phyloP scores from a whole-genome alignment of 345 rosid species.

The Stellera chamaejasme region DNA sequence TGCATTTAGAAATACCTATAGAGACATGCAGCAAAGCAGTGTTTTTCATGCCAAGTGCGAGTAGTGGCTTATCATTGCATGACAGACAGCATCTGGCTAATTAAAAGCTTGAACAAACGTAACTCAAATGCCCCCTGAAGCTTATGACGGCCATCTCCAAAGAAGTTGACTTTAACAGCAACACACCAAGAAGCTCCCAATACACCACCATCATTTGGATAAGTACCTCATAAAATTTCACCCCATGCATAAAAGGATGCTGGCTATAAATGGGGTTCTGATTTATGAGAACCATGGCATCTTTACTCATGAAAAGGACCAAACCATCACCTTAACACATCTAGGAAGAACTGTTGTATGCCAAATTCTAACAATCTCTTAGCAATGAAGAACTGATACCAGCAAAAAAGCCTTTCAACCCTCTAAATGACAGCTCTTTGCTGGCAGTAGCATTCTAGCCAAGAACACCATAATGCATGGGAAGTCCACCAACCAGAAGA shows the following conservation, averaged over 20 bases:
- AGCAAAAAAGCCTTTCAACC: conserved; percentile 2
- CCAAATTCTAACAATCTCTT: conserved; percentile 5
- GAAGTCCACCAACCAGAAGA: no score
- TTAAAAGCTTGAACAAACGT: conserved; percentile 19
- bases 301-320: conserved; percentile 17
- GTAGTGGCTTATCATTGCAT: conserved; percentile 25
- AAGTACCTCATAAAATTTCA: conserved; percentile 9
- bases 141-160: conserved; percentile 16
- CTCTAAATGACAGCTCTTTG: no score
- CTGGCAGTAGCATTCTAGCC: no score
- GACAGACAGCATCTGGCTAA: conserved; percentile 24
- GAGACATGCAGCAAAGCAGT: neutral
- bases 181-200: conserved; percentile 10
- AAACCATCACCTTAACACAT: conserved; percentile 14
- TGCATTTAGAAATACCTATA: no score
- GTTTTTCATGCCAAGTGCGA: conserved; percentile 1
- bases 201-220: neutral
- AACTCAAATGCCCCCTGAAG: conserved; percentile 16
- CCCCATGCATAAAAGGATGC: conserved; percentile 7
- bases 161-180: conserved; percentile 20
- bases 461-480: no score
- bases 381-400: conserved; percentile 14
- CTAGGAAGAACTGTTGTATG: conserved; percentile 13
- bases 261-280: conserved; percentile 13
- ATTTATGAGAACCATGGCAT: conserved; percentile 14